A percentile compares a stretch with the other conserved stretches of the same genome.
Evolutionary conservation across 2,329 filamentous ascomycete species (phyloP).

Genomic region (Penicillium sp.): DNA sequence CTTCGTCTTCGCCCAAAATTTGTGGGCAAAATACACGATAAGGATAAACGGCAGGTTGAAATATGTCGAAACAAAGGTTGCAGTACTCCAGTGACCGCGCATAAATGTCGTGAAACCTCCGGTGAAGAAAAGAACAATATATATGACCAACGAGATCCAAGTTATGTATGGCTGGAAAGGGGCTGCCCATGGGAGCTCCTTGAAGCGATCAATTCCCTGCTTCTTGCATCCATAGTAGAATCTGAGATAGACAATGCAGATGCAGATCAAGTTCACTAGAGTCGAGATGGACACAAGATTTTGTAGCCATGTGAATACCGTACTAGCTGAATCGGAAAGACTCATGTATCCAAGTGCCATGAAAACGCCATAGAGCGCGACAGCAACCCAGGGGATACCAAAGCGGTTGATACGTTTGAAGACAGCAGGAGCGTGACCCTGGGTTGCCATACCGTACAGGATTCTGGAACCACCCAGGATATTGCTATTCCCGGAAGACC

Average conservation of each 20-base stretch:
- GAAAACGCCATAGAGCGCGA: constrained; percentile 53
- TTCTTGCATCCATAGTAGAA: constrained; percentile 50
- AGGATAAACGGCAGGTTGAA: constrained; percentile 61
- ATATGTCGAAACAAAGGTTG: constrained; percentile 61
- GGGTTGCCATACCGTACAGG: constrained; percentile 41
- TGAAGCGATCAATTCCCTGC: constrained; percentile 39
- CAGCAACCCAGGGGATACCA: constrained; percentile 57
- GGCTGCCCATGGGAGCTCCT: constrained; percentile 51
- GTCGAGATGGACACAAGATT: constrained; percentile 53
- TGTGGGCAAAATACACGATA: constrained; percentile 48
- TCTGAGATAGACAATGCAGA: constrained; percentile 54
- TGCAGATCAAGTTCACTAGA: constrained; percentile 60
- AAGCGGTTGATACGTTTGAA: constrained; percentile 45
- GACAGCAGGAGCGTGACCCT: constrained; percentile 39
- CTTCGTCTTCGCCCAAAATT: constrained; percentile 37
- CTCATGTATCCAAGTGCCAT: constrained; percentile 65
- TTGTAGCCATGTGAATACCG: constrained; percentile 67
- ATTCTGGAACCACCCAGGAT: constrained; percentile 40
- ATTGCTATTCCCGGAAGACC: constrained; percentile 46
- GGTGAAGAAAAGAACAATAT: constrained; percentile 63
- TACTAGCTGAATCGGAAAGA: constrained; percentile 53
- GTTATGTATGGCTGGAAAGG: constrained; percentile 60
- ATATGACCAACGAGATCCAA: constrained; percentile 56
- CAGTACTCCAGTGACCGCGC: constrained; percentile 45
- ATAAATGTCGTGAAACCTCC: constrained; percentile 61